Evolutionary conservation across 108 stramenopile genomes (phyloP).

Genomic region (Fragilaria crotonensis): DNA sequence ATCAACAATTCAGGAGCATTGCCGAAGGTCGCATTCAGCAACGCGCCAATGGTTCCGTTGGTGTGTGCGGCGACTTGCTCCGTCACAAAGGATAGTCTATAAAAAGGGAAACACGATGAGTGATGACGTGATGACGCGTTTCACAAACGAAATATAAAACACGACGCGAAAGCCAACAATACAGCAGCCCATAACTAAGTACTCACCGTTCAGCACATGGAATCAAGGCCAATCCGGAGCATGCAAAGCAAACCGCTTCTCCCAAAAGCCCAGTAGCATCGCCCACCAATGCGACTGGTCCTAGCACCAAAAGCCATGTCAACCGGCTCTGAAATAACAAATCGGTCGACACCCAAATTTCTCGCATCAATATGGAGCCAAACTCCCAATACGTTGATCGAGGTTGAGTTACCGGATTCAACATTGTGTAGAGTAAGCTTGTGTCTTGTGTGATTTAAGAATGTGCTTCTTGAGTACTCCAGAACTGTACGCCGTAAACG

Average conservation of each 20-base stretch:
- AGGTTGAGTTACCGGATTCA: no score
- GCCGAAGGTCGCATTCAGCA: slow-evolving; percentile 92
- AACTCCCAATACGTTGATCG: no score
- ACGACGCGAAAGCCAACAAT: not conserved
- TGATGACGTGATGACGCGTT: slow-evolving; percentile 2
- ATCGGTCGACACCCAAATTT: slow-evolving; percentile 20
- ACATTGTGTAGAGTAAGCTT: no score
- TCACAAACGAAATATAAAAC: not conserved
- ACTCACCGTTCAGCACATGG: slow-evolving; percentile 82
- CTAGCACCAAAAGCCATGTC: slow-evolving; percentile 79
- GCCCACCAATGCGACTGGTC: slow-evolving; percentile 82
- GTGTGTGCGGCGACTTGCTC: slow-evolving; percentile 92
- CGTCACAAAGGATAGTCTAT: slow-evolving; percentile 83
- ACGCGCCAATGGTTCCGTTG: slow-evolving; percentile 87
- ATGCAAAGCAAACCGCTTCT: slow-evolving; percentile 71
- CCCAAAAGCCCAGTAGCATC: slow-evolving; percentile 70
- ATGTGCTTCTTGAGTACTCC: no score
- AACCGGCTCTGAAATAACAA: slow-evolving; percentile 38
- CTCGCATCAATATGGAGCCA: no score
- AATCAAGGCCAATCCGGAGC: slow-evolving; percentile 72
- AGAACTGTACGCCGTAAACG: no score
- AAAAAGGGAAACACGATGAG: not conserved
- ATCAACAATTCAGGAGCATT: slow-evolving; percentile 91
- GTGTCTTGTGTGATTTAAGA: no score
- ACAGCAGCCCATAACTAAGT: not conserved